A percentile compares a stretch with the other conserved stretches of the same genome.
Conservation (phyloP, 1,139 yeast genomes). For the Yamadazyma trypodendri region DNA sequence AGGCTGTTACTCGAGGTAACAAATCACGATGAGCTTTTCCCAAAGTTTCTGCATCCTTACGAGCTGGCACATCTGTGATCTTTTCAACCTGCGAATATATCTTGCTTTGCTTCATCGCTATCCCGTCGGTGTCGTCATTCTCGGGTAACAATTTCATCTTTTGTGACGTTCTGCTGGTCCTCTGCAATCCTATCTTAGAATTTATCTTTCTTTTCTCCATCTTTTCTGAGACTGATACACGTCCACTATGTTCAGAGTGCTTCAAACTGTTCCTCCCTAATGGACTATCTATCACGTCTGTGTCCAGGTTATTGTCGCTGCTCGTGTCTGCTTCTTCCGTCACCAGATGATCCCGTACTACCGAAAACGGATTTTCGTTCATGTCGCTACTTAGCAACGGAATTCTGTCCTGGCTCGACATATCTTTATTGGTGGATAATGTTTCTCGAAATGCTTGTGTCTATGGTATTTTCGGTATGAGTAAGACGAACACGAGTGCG, state of each 20-base stretch:
- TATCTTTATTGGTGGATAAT: no score
- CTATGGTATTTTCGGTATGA: neutral
- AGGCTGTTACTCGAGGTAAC: constrained; percentile 89
- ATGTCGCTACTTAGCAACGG: constrained; percentile 10
- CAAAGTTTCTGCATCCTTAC: constrained; percentile 90
- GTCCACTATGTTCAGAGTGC: neutral
- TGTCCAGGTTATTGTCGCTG: neutral
- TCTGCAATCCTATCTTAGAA: constrained; percentile 68
- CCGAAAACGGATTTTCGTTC: constrained; percentile 11
- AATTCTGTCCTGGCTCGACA: constrained; percentile 8
- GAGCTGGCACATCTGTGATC: constrained; percentile 86
- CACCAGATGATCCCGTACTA: neutral
- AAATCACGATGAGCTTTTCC: constrained; percentile 87
- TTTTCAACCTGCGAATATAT: constrained; percentile 74
- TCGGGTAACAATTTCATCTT: constrained; percentile 86
- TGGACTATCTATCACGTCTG: neutral
- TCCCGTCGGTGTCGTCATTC: constrained; percentile 34
- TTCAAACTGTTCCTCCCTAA: neutral
- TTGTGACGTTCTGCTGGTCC: constrained; percentile 86
- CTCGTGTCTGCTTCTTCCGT: neutral
- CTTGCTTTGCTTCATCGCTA: constrained; percentile 18
- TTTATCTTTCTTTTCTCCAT: constrained; percentile 7
- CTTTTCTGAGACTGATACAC: neutral
- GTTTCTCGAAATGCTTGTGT: no score
- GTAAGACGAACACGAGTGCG: neutral